Conservation (phyloP, 768 basidiomycete species). For the Kwoniella newhampshirensis region DNA sequence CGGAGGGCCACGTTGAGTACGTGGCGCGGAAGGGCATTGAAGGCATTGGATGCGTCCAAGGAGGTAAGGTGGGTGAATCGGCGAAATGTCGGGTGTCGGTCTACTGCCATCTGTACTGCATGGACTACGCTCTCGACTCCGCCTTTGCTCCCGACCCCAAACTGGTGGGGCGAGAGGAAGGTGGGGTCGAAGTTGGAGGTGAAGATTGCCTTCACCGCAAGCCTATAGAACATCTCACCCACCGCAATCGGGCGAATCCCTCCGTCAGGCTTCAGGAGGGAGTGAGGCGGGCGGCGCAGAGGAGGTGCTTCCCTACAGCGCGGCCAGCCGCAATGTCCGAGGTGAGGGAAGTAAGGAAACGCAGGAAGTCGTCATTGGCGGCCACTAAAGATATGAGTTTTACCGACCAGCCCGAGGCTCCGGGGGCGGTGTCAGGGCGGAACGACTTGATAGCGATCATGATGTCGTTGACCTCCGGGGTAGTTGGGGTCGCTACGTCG, state of each 20-base stretch:
- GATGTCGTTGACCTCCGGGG: constrained; percentile 6
- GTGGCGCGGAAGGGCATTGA: constrained; percentile 19
- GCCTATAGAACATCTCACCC: constrained; percentile 34
- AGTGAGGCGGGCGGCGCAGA: constrained; percentile 23
- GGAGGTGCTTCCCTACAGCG: constrained; percentile 16
- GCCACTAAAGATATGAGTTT: background rate
- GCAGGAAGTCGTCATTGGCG: background rate
- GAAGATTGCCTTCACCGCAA: constrained; percentile 24
- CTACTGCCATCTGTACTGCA: constrained; percentile 18
- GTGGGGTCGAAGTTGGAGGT: constrained; percentile 3
- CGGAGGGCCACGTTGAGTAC: constrained; percentile 7
- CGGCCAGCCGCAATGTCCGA: background rate
- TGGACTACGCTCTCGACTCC: constrained; percentile 26
- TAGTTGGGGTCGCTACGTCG: constrained; percentile 52
- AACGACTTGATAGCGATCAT: background rate
- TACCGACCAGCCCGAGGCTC: constrained; percentile 7
- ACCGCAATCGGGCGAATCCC: constrained; percentile 36
- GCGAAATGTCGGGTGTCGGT: constrained; percentile 3
- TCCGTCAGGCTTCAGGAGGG: constrained; percentile 26
- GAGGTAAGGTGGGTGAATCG: constrained; percentile 16
- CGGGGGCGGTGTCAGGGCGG: background rate
- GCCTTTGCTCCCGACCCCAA: constrained; percentile 14
- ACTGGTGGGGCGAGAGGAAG: constrained; percentile 15
- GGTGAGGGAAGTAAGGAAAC: constrained; percentile 2
- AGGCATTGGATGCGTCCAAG: constrained; percentile 39